Conservation (phyloP, 2,329 filamentous ascomycete species). For the Aspergillus awamori region DNA sequence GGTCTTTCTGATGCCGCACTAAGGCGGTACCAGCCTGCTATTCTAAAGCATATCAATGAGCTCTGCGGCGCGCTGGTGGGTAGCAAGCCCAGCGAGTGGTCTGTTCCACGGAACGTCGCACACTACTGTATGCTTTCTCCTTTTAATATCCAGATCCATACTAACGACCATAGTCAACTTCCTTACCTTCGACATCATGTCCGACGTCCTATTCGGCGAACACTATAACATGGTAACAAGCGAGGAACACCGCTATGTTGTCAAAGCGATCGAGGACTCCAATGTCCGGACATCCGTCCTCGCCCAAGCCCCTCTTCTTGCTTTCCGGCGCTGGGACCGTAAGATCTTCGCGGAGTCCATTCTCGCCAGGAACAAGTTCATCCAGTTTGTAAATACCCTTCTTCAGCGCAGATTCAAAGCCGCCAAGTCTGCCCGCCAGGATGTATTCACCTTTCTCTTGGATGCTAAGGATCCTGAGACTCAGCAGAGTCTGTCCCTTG, state of each 20-base stretch:
- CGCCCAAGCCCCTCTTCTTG: constrained; percentile 12
- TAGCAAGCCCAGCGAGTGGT: constrained; percentile 40
- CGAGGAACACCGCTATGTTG: constrained; percentile 15
- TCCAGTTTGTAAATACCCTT: constrained; percentile 24
- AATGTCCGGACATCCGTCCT: constrained; percentile 22
- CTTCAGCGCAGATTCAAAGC: constrained; percentile 27
- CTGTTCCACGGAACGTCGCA: constrained; percentile 47
- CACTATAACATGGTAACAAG: constrained; percentile 15
- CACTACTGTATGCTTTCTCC: constrained; percentile 38
- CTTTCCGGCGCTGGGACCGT: constrained; percentile 16
- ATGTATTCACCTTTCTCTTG: constrained; percentile 54
- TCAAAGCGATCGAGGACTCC: constrained; percentile 21
- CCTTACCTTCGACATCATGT: constrained; percentile 56
- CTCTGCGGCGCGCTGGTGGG: constrained; percentile 18
- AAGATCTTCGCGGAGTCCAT: constrained; percentile 23
- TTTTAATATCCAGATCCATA: not conserved
- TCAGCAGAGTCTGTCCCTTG: constrained; percentile 27
- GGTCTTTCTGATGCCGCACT: constrained; percentile 28
- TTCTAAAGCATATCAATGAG: constrained; percentile 17
- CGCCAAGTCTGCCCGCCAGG: constrained; percentile 40
- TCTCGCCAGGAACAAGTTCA: constrained; percentile 49
- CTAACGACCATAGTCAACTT: constrained; percentile 31
- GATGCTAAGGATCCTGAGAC: constrained; percentile 52
- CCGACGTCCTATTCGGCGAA: constrained; percentile 33
- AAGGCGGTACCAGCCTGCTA: constrained; percentile 21